Evolutionary conservation across 129 eudicot genomes (phyloP), one percentile per base, ranked within the genome.

Genomic region (Calendula officinalis): DNA sequence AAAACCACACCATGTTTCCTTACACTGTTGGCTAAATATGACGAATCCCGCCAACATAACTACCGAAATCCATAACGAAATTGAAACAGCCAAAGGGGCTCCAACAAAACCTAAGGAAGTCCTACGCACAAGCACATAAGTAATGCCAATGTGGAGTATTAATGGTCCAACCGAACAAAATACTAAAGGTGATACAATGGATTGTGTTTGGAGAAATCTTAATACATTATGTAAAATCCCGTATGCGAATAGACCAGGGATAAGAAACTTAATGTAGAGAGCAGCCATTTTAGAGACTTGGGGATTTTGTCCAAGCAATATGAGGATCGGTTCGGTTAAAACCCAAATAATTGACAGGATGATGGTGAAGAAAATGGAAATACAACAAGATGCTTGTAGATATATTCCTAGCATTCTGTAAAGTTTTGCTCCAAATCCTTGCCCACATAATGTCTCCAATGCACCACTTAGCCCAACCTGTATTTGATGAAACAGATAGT

Each of bases 391-490:
- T 55, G 98, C 70, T 57, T 92, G 98, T 48, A 92, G 78, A 47
- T 92, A 80, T 54, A 92, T 46, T 40, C 98, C 98, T 38, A 88
- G 7, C 79, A 77, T 79, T 36, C 78, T 59, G 64, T 82, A 83
- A 6, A 74, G 12, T 62, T 82, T 69, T 33, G 97, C 97, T 5
- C 97, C 97, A 66, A 49, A 90, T 65, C 92, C 95, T 82, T 90
- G 97, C 39, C 97, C 97, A 55, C 97, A 90, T 56, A 90, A 50
- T 41, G 97, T 92, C 58, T 92, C 99, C 11, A 88, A 79, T 64
- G 91, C 88, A 43, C 99, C 98, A 79, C 98, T 88, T 54, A 88
- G 62, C 22, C 98, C 98, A 56, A 92, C 42, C 98, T 92, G 70
- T 22, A 22, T 22, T 0, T 2, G 30, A 22, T 22, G 30, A 22